Base-by-base conservation (phyloP, 805 yeast genomes). In the Kodamaea kaohsiungensis region DNA sequence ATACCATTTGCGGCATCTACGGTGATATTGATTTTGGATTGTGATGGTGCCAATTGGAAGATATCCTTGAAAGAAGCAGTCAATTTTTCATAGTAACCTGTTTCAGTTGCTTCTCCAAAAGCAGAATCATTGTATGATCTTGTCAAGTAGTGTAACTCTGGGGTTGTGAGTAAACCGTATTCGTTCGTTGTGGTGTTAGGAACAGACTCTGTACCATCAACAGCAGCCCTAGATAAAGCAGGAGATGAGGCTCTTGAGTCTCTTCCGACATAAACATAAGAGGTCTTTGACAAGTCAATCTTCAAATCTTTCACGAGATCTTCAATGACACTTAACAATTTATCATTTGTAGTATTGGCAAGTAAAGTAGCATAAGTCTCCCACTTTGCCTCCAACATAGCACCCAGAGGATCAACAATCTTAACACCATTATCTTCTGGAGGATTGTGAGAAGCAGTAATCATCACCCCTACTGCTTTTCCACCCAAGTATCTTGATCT, bases 1-100 rank as follows among this genome's bases (percentile, higher is more conserved):
- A 95, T 89, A n/a, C 99, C 99, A 67, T 95, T 95, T 7, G 99
- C 99, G 40, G 91, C 86, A 72, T 95, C 99, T 16, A 95, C 83
- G 1, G 85, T 81, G 60, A 92, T 77, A 22, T 72, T 65, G 38
- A 83, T 73, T 48, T 69, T 62, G 19, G 42, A 16, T 15, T 48
- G 47, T 7, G 58, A 58, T n/a, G 35, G 33, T 0, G 60, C 59
- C 67, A 61, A 12, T 65, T 57, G 15, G 68, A 59, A 66, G 50
- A 88, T 77, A 16, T 70, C 62, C 51, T 71, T 74, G 67, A 84
- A 82, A 0, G 92, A 82, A 0, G 62, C 58, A 4, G 86, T 69
- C 55, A 90, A 71, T 67, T 89, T 88, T 17, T 71, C 60, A 65
- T 83, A 87, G 70, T 95, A 95, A 2, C 93, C 93, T 0, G 64